phyloP scores from a whole-genome alignment of 2,329 filamentous ascomycete species.

The Ceratocystis eucalypticola region DNA sequence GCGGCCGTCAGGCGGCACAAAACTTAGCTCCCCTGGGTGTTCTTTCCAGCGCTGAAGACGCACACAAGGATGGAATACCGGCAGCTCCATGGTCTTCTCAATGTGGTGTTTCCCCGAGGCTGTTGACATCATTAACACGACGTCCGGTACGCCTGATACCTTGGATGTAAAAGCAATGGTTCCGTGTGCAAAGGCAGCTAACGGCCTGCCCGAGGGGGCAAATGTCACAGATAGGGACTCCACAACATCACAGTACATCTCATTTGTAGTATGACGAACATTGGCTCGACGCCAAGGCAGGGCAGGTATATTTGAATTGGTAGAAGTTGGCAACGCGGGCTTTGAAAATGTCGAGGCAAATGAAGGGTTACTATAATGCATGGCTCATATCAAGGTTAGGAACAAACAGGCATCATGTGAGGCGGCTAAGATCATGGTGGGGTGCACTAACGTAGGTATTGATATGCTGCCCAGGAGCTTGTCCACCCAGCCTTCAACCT shows the following conservation, averaged over 20 bases:
- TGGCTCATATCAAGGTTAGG: neutral
- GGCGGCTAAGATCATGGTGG: neutral
- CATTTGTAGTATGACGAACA: slow-evolving; percentile 90
- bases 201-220: slow-evolving; percentile 74
- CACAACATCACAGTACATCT: slow-evolving; percentile 90
- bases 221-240: slow-evolving; percentile 80
- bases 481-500: slow-evolving; percentile 80
- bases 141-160: slow-evolving; percentile 84
- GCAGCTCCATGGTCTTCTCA: slow-evolving; percentile 62
- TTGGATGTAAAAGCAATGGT: slow-evolving; percentile 92
- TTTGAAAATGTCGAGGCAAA: slow-evolving; percentile 30
- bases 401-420: slow-evolving; percentile 17
- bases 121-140: slow-evolving; percentile 66
- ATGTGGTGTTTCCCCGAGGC: slow-evolving; percentile 71
- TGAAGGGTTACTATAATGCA: slow-evolving; percentile 29
- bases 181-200: slow-evolving; percentile 78
- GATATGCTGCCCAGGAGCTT: slow-evolving; percentile 80
- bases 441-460: slow-evolving; percentile 50
- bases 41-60: slow-evolving; percentile 81
- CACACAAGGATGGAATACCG: slow-evolving; percentile 93
- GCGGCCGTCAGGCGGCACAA: slow-evolving; percentile 84
- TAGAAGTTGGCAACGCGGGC: slow-evolving; percentile 30
- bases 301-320: slow-evolving; percentile 37
- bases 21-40: slow-evolving; percentile 80
- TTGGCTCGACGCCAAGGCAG: slow-evolving; percentile 84